Evolutionary conservation across 352 stramenopile species (phyloP), one percentile per base, ranked within the genome.

Genomic region (Pythium sp.): DNA sequence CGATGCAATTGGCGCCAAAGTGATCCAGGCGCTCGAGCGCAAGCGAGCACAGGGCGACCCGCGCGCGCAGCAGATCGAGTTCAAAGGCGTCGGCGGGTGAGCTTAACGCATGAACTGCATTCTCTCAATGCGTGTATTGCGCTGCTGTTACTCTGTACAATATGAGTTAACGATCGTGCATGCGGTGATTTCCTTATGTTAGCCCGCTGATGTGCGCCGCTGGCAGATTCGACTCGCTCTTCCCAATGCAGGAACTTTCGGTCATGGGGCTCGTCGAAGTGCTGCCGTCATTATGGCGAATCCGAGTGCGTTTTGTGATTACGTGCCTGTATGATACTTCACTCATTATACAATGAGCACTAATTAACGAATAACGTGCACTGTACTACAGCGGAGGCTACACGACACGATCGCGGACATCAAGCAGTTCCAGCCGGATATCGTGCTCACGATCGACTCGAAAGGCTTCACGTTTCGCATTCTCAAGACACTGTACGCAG

Each of bases 371-470:
- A 15, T 5, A 28, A 3, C 54, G 18, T 53, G 2, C 30, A 18
- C 2, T 34, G 1, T 64, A 51, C 9, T 46, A 51, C 49, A 91
- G 83, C 76, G 73, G 5, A 75, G 80, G 8, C 63, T 91, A 24
- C 63, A 69, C 8, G 80, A 89, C 47, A 89, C 84, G 1, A 22
- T 91, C 24, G 60, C 65, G 36, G 84, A 91, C 62, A 91, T 93
- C 62, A 51, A 75, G 0, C 58, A 59, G 5, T 85, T 74, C 34
- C 64, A 77, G 30, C 86, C 86, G 12, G 77, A 91, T 36, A 60
- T 91, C n/a, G 72, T 93, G 41, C 75, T 93, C 24, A 88, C 86
- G 9, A 90, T 93, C 64, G 86, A 93, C 73, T 92, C 84, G 9
- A 93, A 93, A 62, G 86, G 84, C 47, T 92, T 93, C 67, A 80